These are phyloP conservation scores for Dryas alaskensis DNA, from an alignment of 306 rosid genomes.

Conservation along the genomic window DNA sequence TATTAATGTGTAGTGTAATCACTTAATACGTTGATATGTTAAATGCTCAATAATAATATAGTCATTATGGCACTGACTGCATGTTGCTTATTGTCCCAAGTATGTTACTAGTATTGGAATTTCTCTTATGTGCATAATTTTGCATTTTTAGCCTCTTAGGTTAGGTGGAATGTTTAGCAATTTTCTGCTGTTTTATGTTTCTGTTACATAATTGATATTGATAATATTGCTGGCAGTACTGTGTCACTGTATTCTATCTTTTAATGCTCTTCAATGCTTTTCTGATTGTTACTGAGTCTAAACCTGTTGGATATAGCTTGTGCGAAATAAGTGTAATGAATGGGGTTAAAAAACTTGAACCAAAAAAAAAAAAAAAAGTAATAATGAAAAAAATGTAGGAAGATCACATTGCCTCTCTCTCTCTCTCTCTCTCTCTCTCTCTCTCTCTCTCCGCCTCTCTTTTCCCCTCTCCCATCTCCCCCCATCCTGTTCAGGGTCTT, in stretches of 20 bases:
- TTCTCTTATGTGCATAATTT: neutral
- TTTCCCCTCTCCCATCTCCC: neutral
- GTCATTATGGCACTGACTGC: neutral
- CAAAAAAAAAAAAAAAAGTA: too few relatives aligned
- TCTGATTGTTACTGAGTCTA: neutral
- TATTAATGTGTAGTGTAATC: conserved; percentile 2
- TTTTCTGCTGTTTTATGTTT: neutral
- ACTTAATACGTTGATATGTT: neutral
- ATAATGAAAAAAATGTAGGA: too few relatives aligned
- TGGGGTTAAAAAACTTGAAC: neutral
- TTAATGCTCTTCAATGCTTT: neutral
- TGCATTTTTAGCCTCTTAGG: neutral
- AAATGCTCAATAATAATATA: neutral
- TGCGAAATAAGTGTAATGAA: neutral
- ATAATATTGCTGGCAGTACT: neutral
- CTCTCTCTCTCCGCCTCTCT: neutral
- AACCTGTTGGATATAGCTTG: neutral
- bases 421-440: too few relatives aligned
- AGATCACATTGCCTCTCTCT: too few relatives aligned
- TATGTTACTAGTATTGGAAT: neutral
- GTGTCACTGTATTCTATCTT: neutral
- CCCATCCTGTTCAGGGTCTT: neutral
- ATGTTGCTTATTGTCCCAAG: neutral
- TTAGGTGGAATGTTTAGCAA: neutral
- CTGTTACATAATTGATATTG: neutral